Evolutionary conservation across 306 rosid species (phyloP), one percentile per base, ranked within the genome.

Genomic region (Prunus campanulata): DNA sequence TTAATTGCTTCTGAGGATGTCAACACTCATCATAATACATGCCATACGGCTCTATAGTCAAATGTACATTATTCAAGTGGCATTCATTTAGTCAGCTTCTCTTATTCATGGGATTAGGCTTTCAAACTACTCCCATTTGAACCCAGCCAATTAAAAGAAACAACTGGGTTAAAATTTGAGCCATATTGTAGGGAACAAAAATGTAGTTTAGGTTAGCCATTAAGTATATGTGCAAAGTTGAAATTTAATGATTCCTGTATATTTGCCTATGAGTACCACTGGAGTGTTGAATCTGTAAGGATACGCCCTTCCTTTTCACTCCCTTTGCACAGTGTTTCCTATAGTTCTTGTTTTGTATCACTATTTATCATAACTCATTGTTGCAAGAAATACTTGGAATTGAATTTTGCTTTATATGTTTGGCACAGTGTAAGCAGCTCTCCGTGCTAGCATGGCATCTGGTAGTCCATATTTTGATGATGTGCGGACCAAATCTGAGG

Each of bases 401-500:
- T 71, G 75, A 56, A 54, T 52, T 2, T 29, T 61, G 70, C 10
- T 72, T 50, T 48, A 25, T 85, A 63, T 47, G 62, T 39, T 60
- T 30, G 69, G 24, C 35, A n/a, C 72, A 85, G 91, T 77, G 67
- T 46, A 39, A 71, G 74, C 16, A 66, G 70, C 77, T 78, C 24
- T 55, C 57, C 63, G 54, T 63, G 63, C 72, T 70, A 72, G 77
- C 77, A 93, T 93, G 97, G 86, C 97, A 62, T 80, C 88, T 55
- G 84, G 85, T 70, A 91, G 81, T 84, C 86, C 95, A 59, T 88
- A 75, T 75, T 91, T 89, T 75, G 91, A 91, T 57, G 97, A 91
- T 49, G 78, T 85, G 77, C 85, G 88, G 83, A 88, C 74, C 74
- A 90, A 89, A 87, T 83, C 87, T 6, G 96, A 91, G 74, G 93